phyloP scores from a whole-genome alignment of 2,329 filamentous ascomycete genomes.

The Fusarium vanettenii region DNA sequence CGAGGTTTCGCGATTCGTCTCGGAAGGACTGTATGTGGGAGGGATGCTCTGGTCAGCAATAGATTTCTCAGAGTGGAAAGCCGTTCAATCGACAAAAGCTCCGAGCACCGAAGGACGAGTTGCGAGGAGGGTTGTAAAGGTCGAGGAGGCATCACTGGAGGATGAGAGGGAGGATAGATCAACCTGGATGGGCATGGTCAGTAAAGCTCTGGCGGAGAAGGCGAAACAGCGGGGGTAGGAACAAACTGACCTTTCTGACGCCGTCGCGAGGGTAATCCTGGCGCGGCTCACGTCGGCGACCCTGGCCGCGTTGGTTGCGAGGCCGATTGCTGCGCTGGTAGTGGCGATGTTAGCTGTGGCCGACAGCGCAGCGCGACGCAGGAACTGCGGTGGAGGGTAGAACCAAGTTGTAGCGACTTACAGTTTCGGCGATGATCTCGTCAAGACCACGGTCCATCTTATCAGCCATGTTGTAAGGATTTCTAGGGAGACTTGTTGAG shows the following conservation, averaged over 20 bases:
- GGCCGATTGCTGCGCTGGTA: constrained; percentile 46
- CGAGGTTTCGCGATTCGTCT: constrained; percentile 74
- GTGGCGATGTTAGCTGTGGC: constrained; percentile 34
- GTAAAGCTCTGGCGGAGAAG: constrained; percentile 18
- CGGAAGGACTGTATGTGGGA: constrained; percentile 67
- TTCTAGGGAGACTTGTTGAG: neutral
- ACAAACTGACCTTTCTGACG: constrained; percentile 81
- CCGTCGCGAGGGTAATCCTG: constrained; percentile 78
- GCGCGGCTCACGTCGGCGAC: constrained; percentile 52
- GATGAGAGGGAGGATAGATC: constrained; percentile 47
- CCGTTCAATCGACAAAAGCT: constrained; percentile 46
- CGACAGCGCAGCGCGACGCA: constrained; percentile 21
- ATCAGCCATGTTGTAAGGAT: constrained; percentile 48
- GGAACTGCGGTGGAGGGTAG: constrained; percentile 5
- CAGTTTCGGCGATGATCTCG: constrained; percentile 66
- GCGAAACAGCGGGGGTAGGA: neutral
- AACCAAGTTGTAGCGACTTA: constrained; percentile 38
- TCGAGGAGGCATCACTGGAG: constrained; percentile 43
- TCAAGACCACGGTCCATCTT: constrained; percentile 67
- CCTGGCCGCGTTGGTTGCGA: constrained; percentile 50
- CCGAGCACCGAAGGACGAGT: constrained; percentile 45
- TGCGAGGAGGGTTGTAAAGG: constrained; percentile 46
- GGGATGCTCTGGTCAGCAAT: constrained; percentile 52
- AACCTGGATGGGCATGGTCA: constrained; percentile 47
- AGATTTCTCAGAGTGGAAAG: constrained; percentile 49